A percentile compares a stretch with the other conserved stretches of the same genome.
phyloP scores from a whole-genome alignment of 1,284 basidiomycete genomes.

The Cutaneotrichosporon spelunceum region DNA sequence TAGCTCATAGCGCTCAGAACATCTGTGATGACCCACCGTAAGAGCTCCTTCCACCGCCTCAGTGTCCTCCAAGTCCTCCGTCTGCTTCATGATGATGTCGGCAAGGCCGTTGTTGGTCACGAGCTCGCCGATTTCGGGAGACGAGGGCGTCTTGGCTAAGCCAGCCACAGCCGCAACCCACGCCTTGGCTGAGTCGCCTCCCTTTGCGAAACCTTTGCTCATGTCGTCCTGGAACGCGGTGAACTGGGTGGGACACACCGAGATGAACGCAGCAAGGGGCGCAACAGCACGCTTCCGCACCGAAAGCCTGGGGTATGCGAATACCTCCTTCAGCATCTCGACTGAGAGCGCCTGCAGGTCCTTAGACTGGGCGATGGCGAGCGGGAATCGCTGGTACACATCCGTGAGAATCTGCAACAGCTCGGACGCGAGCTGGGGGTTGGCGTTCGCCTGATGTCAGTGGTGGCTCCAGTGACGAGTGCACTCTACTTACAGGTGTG shows the following conservation, averaged over 20 bases:
- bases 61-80: slow-evolving; percentile 34
- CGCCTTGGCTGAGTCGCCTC: slow-evolving; percentile 32
- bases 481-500: slow-evolving; percentile 35
- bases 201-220: slow-evolving; percentile 27
- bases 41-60: slow-evolving; percentile 47
- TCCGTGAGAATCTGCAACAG: slow-evolving; percentile 87
- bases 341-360: slow-evolving; percentile 60
- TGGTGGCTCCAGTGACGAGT: slow-evolving; percentile 12
- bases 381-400: slow-evolving; percentile 80
- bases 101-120: slow-evolving; percentile 35
- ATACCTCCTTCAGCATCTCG: slow-evolving; percentile 67
- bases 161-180: slow-evolving; percentile 39
- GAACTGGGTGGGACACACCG: slow-evolving; percentile 36
- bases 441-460: slow-evolving; percentile 54
- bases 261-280: slow-evolving; percentile 57
- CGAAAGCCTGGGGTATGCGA: slow-evolving; percentile 71
- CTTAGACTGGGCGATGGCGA: slow-evolving; percentile 59
- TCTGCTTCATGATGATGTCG: slow-evolving; percentile 32
- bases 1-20: not conserved
- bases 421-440: slow-evolving; percentile 82
- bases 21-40: slow-evolving; percentile 23
- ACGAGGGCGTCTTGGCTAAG: slow-evolving; percentile 37
- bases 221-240: slow-evolving; percentile 31
- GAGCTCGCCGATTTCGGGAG: slow-evolving; percentile 31
- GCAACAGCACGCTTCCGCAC: slow-evolving; percentile 86